A percentile compares a stretch with the other conserved stretches of the same genome.
phyloP scores from a whole-genome alignment of 805 yeast species.

The Candida incommunis region DNA sequence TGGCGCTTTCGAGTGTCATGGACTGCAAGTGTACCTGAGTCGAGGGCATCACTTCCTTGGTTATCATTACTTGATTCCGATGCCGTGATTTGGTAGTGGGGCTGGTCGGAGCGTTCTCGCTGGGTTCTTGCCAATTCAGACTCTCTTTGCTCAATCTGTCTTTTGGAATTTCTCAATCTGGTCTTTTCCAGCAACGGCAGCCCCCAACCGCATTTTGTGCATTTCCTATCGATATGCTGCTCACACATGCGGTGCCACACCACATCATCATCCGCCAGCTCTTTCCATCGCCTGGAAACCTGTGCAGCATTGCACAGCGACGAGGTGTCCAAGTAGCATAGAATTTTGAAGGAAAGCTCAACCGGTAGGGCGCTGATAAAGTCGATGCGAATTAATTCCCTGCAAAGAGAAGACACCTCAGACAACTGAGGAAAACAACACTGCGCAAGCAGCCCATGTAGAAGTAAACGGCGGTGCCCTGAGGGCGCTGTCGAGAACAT shows the following conservation, averaged over 20 bases:
- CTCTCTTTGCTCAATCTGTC: constrained; percentile 17
- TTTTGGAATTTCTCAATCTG: constrained; percentile 20
- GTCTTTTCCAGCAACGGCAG: constrained; percentile 84
- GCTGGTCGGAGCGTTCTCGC: background rate
- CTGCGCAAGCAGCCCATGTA: constrained; percentile 73
- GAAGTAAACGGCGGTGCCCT: constrained; percentile 55
- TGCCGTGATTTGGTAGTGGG: constrained; percentile 5
- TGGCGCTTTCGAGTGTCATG: background rate
- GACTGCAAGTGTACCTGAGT: background rate
- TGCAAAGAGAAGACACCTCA: constrained; percentile 67
- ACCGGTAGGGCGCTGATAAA: constrained; percentile 74
- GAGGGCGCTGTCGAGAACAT: constrained; percentile 63
- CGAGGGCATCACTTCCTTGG: background rate
- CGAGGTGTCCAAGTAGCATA: constrained; percentile 82
- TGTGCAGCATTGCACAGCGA: constrained; percentile 91
- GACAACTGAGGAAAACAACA: constrained; percentile 94
- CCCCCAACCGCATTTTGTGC: constrained; percentile 99
- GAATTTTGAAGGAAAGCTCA: constrained; percentile 70
- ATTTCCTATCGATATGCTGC: constrained; percentile 93
- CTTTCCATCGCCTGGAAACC: constrained; percentile 78
- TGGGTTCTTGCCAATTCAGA: constrained; percentile 5
- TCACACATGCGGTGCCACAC: constrained; percentile 99
- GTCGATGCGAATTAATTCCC: constrained; percentile 71
- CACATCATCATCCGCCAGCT: constrained; percentile 85
- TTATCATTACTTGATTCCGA: constrained; percentile 2